Evolutionary conservation across 768 basidiomycete genomes (phyloP), one percentile per base, ranked within the genome.

Genomic region (Mycena galericulata): DNA sequence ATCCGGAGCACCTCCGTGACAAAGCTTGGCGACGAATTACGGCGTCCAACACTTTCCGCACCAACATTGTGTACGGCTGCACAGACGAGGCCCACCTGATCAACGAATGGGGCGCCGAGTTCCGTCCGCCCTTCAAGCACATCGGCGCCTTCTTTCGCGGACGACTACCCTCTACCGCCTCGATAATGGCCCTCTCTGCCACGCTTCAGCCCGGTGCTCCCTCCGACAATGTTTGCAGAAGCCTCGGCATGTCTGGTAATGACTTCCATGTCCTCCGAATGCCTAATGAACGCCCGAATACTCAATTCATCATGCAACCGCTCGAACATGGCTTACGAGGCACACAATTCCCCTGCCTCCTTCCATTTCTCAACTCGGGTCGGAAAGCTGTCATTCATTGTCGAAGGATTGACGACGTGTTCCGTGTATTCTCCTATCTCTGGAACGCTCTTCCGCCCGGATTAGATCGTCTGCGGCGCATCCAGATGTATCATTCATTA

Each of bases 101-200:
- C 24, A 46, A 41, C 17, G 56, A 65, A 49, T 69, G 62, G 68
- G 62, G 61, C 22, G 24, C 49, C 12, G 45, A n/a, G 9, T 69
- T 69, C 53, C 56, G 62, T 40, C 46, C 56, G 7, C 36, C 22
- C 18, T 69, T 56, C 57, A 10, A 22, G 17, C 41, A 43, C 5
- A 55, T 69, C 38, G 68, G 62, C 11, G 10, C 20, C 4, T 69
- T 69, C 49, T 45, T 69, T 32, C 41, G 63, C 24, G 68, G 68
- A 18, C 46, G 63, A 17, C 50, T 65, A 12, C 63, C 63, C 1
- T 56, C 63, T 24, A 24, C 50, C 22, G 38, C 40, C 15, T 58
- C 68, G n/a, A 41, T 59, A 26, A 2, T 51, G 4, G 54, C 38
- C 11, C 41, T 65, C 40, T 56, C 54, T 1, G 63, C 45, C 5